phyloP scores from a whole-genome alignment of 768 basidiomycete genomes.

The Heimioporus sp. region DNA sequence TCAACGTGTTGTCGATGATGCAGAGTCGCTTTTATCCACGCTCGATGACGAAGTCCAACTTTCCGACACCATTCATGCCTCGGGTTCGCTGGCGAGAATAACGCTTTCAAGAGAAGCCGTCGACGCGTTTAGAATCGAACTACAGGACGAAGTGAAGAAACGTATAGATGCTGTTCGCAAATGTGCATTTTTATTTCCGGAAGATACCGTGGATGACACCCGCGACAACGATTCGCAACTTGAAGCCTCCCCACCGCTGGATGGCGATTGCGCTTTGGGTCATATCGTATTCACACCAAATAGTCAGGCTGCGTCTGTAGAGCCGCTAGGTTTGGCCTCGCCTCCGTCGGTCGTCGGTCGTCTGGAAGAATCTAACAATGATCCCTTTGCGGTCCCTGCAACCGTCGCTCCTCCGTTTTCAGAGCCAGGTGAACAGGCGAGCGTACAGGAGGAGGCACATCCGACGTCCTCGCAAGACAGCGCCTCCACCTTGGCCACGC shows the following conservation, averaged over 20 bases:
- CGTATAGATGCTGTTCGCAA: conserved; percentile 36
- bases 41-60: conserved; percentile 34
- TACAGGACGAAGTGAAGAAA: conserved; percentile 53
- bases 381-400: conserved; percentile 6
- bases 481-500: conserved; percentile 1
- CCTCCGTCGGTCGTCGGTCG: background rate
- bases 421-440: background rate
- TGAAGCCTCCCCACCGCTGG: background rate
- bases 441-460: background rate
- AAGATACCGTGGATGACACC: background rate
- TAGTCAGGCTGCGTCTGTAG: background rate
- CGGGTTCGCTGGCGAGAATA: conserved; percentile 54
- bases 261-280: background rate
- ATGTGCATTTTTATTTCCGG: background rate
- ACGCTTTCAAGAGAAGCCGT: conserved; percentile 49
- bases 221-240: background rate
- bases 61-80: conserved; percentile 17
- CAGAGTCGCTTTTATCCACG: conserved; percentile 32
- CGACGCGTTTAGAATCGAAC: conserved; percentile 51
- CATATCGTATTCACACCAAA: background rate
- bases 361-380: conserved; percentile 6
- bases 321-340: background rate
- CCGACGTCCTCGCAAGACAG: conserved; percentile 6
- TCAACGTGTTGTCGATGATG: conserved; percentile 33
- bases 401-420: background rate